Evolutionary conservation across 2,329 filamentous ascomycete genomes (phyloP).

Genomic region (Trichophyton simii): DNA sequence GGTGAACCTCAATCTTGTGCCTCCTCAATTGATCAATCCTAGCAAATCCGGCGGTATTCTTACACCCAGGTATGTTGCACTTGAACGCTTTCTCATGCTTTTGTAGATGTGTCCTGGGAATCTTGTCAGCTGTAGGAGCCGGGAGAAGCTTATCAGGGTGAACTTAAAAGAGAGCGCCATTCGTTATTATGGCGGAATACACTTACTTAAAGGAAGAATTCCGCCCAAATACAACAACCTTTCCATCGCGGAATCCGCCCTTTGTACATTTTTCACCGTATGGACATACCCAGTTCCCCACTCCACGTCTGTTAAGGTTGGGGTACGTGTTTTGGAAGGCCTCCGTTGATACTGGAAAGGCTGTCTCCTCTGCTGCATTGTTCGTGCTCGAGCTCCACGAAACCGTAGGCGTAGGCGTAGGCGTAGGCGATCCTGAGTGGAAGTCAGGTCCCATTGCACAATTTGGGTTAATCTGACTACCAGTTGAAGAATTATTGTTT

Average conservation of each 20-base stretch:
- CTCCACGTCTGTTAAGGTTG: background rate
- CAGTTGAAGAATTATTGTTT: background rate
- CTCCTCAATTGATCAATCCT: conserved; percentile 4
- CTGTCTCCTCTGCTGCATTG: background rate
- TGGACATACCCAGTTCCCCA: background rate
- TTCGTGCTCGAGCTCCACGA: background rate
- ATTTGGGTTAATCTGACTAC: background rate
- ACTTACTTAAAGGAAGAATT: conserved; percentile 5
- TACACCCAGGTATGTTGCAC: conserved; percentile 1
- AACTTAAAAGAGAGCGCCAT: background rate
- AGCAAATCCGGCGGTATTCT: conserved; percentile 2
- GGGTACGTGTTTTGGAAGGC: background rate
- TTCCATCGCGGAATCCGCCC: background rate
- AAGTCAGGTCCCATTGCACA: background rate
- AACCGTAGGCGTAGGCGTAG: background rate
- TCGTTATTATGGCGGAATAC: background rate
- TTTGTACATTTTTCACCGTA: background rate
- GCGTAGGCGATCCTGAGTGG: background rate
- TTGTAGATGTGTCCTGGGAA: background rate
- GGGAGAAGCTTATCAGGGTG: background rate
- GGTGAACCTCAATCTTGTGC: conserved; percentile 3
- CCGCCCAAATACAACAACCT: background rate
- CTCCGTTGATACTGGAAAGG: background rate
- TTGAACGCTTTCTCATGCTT: background rate
- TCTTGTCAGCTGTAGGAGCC: background rate